Evolutionary conservation across 2,329 filamentous ascomycete species (phyloP), one percentile per base, ranked within the genome.

Genomic region (Aspergillus tubingensis): DNA sequence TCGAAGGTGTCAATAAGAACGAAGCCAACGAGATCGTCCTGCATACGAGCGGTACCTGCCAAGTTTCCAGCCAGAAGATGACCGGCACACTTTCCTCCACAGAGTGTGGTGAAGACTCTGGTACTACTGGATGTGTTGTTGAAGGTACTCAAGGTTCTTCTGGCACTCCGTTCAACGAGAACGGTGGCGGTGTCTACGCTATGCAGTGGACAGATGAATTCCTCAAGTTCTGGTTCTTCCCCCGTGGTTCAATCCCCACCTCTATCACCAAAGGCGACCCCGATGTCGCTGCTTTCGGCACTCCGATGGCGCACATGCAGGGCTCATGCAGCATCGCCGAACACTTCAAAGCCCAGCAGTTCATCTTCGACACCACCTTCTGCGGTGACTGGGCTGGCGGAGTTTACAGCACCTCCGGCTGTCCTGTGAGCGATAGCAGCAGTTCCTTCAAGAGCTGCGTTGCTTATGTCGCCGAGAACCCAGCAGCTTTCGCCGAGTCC

Each of bases 391-490:
- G 83, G 82, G 83, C 83, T 7, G 83, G 83, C 11, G 66, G 69
- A 15, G 77, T 80, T 2, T 84, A 68, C 48, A 71, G 67, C 5
- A 55, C 88, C 85, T 73, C 74, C 50, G 70, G 75, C 36, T 85
- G 88, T 65, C 72, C 74, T 0, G 82, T 93, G 88, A 77, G 79
- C 80, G 11, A 79, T 81, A 52, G 81, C 84, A 69, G 88, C 84
- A 11, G 67, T 76, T 54, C 88, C 83, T 10, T 95, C 90, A 79
- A 75, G 41, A 76, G 73, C 66, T 96, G 93, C 78, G 75, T 87
- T 39, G 85, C 86, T 32, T 96, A 86, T 73, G 92, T 96, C 25
- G 82, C 82, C 48, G 77, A 82, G 64, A 89, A 94, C 74, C 90
- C 92, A 0, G 71, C 76, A 8, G 88, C 82, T 23, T 96, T 94